These are phyloP conservation scores for Nakazawaea laoshanensis DNA, from an alignment of 805 yeast genomes.

Conservation along the genomic window DNA sequence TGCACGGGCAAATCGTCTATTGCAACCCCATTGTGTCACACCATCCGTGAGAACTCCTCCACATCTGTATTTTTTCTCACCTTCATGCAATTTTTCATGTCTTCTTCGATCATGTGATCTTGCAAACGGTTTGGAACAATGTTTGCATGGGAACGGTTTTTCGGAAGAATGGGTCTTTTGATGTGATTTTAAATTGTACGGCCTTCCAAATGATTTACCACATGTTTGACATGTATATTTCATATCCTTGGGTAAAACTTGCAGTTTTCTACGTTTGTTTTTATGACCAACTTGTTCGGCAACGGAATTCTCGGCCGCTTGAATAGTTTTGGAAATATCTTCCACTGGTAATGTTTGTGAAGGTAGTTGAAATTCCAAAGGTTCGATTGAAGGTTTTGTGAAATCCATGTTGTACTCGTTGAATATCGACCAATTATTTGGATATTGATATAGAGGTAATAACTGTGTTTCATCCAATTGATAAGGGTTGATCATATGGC, in stretches of 20 bases:
- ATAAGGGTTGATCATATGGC: too few species aligned
- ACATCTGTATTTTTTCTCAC: conserved; percentile 62
- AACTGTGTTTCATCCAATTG: too few species aligned
- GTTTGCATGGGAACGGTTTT: conserved; percentile 58
- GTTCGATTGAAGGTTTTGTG: too few species aligned
- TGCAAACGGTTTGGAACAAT: conserved; percentile 64
- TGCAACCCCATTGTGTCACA: conserved; percentile 64
- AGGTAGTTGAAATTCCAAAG: conserved; percentile 6
- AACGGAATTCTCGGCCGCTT: conserved; percentile 11
- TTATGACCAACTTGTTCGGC: conserved; percentile 9
- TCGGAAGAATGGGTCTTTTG: conserved; percentile 53
- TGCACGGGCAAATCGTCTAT: conserved; percentile 63
- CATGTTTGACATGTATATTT: conserved; percentile 32
- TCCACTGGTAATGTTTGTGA: conserved; percentile 19
- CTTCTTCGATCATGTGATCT: conserved; percentile 71
- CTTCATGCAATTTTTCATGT: conserved; percentile 69
- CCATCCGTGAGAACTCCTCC: conserved; percentile 53
- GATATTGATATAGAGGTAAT: too few species aligned
- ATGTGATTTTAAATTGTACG: conserved; percentile 41
- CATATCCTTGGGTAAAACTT: neutral
- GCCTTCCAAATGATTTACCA: conserved; percentile 36
- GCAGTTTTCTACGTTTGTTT: conserved; percentile 2
- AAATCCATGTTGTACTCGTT: neutral
- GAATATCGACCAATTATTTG: too few species aligned
- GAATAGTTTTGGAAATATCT: conserved; percentile 10